Evolutionary conservation across 768 basidiomycete species (phyloP).

Genomic region (Mycena rebaudengoi): DNA sequence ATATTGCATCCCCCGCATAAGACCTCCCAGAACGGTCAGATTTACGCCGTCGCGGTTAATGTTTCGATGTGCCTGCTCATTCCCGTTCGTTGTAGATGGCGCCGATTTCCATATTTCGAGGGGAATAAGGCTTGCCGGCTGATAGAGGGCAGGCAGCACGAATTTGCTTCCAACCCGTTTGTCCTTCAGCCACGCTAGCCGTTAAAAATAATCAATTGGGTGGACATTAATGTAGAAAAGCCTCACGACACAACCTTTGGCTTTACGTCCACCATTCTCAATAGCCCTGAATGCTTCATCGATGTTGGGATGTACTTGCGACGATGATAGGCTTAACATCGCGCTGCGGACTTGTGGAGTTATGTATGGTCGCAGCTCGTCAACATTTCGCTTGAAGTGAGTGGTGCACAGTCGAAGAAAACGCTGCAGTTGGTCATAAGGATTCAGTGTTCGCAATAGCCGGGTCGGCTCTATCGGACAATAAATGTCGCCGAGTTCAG

Average conservation of each 20-base stretch:
- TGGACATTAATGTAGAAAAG: background rate
- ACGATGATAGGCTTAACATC: no score
- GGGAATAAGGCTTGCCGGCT: constrained; percentile 36
- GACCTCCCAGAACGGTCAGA: constrained; percentile 34
- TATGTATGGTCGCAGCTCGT: no score
- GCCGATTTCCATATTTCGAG: constrained; percentile 35
- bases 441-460: no score
- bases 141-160: constrained; percentile 34
- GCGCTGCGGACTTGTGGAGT: no score
- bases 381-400: no score
- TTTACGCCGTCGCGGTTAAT: constrained; percentile 33
- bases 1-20: constrained; percentile 34
- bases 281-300: no score
- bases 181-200: constrained; percentile 38
- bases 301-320: no score
- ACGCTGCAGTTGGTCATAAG: no score
- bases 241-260: constrained; percentile 23
- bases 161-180: constrained; percentile 28
- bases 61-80: constrained; percentile 36
- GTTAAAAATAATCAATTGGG: background rate
- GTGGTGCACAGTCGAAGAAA: no score
- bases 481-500: no score
- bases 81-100: constrained; percentile 25
- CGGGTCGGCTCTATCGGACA: no score
- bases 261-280: constrained; percentile 31